Evolutionary conservation across 1,284 basidiomycete genomes (phyloP).

Genomic region (Tremellales sp.): DNA sequence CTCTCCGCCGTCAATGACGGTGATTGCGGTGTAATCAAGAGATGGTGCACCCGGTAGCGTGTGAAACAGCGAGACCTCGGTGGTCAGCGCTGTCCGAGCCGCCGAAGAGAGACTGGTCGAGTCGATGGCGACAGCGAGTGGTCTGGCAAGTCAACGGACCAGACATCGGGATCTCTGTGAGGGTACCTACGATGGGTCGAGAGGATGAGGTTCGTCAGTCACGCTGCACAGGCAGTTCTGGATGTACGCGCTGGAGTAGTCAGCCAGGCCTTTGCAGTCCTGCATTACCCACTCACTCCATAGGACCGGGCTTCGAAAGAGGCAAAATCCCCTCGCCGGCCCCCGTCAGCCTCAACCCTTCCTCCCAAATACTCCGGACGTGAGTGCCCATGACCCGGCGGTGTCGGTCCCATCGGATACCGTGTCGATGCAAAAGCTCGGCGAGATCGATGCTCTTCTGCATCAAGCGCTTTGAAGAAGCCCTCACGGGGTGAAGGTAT

Average conservation of each 20-base stretch:
- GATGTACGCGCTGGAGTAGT: conserved; percentile 21
- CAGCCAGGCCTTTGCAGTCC: neutral
- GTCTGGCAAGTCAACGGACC: conserved; percentile 7
- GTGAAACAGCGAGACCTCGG: neutral
- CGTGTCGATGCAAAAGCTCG: conserved; percentile 20
- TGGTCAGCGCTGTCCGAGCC: conserved; percentile 2
- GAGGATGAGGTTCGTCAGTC: conserved; percentile 25
- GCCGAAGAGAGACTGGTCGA: conserved; percentile 8
- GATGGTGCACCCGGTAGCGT: neutral
- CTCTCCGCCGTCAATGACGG: no score
- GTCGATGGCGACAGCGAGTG: conserved; percentile 21
- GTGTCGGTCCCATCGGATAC: conserved; percentile 27
- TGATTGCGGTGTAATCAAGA: neutral
- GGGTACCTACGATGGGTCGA: conserved; percentile 23
- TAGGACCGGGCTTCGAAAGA: conserved; percentile 3
- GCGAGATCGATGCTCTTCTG: conserved; percentile 21
- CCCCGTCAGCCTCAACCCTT: conserved; percentile 3
- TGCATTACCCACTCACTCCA: conserved; percentile 18
- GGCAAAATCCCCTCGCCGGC: neutral
- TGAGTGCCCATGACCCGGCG: conserved; percentile 32
- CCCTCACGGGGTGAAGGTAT: conserved; percentile 16
- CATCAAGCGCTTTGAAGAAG: conserved; percentile 20
- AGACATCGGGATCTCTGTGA: neutral
- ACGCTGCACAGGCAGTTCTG: conserved; percentile 28
- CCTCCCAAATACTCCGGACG: conserved; percentile 32